Evolutionary conservation across 805 yeast genomes (phyloP).

Genomic region (Wickerhamiella slavikovae): DNA sequence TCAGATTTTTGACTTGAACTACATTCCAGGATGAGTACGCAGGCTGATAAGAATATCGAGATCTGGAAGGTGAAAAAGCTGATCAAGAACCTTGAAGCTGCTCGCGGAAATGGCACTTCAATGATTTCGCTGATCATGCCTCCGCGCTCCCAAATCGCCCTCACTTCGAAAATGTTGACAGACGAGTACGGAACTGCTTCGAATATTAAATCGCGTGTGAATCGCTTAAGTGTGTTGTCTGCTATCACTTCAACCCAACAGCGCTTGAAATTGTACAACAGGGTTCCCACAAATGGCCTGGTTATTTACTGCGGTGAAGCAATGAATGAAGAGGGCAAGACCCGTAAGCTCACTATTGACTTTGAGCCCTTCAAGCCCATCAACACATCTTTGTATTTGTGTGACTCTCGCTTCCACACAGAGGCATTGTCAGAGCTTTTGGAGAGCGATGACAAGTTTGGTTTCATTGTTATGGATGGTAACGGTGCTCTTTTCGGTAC

Average conservation of each 20-base stretch:
- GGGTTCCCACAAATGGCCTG: conserved; percentile 85
- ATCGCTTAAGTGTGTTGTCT: conserved; percentile 80
- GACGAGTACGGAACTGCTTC: conserved; percentile 99
- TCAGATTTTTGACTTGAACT: conserved; percentile 1
- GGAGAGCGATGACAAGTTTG: conserved; percentile 90
- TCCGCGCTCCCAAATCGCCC: conserved; percentile 83
- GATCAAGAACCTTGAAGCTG: conserved; percentile 66
- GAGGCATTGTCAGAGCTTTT: conserved; percentile 87
- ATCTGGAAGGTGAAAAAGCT: conserved; percentile 97
- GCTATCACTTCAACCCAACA: conserved; percentile 98
- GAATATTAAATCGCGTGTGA: conserved; percentile 92
- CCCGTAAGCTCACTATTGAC: conserved; percentile 87
- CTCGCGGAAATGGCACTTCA: conserved; percentile 97
- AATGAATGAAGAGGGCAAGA: conserved; percentile 90
- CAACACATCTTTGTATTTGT: conserved; percentile 84
- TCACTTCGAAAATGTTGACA: conserved; percentile 74
- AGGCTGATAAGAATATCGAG: conserved; percentile 91
- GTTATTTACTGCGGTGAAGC: conserved; percentile 98
- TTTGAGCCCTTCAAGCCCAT: conserved; percentile 98
- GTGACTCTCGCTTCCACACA: conserved; percentile 97
- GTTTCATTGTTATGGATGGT: conserved; percentile 99
- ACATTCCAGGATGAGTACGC: conserved; percentile 24
- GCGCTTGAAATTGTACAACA: conserved; percentile 71
- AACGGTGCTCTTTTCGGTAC: conserved; percentile 93
- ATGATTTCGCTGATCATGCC: conserved; percentile 95